phyloP scores from a whole-genome alignment of 257 asterid genomes.

The Henckelia pumila region DNA sequence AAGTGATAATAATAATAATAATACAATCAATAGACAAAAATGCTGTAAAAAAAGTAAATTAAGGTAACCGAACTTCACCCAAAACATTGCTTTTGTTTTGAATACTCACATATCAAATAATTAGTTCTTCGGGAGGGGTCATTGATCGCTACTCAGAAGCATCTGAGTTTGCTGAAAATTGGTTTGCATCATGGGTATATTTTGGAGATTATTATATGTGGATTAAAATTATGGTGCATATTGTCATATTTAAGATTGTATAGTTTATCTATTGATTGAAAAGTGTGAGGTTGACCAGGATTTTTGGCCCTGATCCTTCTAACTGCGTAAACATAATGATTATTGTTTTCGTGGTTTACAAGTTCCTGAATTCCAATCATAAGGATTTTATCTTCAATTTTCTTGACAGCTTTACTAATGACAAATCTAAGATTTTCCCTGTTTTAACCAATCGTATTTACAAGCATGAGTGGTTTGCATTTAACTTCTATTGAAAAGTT shows the following conservation, averaged over 20 bases:
- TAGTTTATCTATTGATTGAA: not conserved
- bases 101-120: too few species aligned
- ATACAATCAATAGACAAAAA: too few species aligned
- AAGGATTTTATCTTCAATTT: not conserved
- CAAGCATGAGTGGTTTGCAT: not conserved
- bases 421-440: not conserved
- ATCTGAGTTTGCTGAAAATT: not conserved
- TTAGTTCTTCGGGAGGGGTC: too few species aligned
- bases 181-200: not conserved
- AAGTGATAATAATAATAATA: too few species aligned
- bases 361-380: not conserved
- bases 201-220: too few species aligned
- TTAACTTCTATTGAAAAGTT: slow-evolving; percentile 14
- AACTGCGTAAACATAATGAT: too few species aligned
- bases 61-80: too few species aligned
- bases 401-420: not conserved
- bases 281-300: not conserved
- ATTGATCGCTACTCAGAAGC: too few species aligned
- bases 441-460: not conserved
- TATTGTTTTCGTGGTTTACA: too few species aligned
- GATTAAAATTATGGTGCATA: not conserved
- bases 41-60: not conserved
- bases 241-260: too few species aligned
- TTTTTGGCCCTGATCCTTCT: not conserved
- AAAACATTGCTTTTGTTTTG: too few species aligned